phyloP scores from a whole-genome alignment of 2,329 filamentous ascomycete genomes.

The Phyllosticta capitalensis region DNA sequence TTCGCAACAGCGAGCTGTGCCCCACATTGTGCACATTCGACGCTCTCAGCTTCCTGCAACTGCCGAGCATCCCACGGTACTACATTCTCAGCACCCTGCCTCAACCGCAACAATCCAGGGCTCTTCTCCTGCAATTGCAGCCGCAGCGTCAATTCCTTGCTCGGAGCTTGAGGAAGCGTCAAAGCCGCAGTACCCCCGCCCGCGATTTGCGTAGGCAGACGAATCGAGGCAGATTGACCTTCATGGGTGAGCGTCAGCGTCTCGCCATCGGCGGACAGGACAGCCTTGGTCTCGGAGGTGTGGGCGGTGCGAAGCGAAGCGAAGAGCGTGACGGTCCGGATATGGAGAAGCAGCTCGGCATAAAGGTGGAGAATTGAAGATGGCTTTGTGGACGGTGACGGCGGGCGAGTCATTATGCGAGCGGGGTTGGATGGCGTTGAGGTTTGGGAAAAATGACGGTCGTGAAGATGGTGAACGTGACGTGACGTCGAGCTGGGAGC shows the following conservation, averaged over 20 bases:
- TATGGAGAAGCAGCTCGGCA: conserved; percentile 51
- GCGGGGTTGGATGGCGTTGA: neutral
- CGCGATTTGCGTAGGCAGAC: conserved; percentile 38
- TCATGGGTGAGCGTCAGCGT: conserved; percentile 38
- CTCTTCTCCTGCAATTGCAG: conserved; percentile 40
- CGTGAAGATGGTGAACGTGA: neutral
- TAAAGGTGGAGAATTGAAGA: conserved; percentile 37
- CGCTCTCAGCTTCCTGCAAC: conserved; percentile 18
- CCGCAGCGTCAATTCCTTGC: conserved; percentile 44
- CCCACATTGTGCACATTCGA: conserved; percentile 21
- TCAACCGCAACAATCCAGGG: conserved; percentile 12
- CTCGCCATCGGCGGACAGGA: conserved; percentile 35
- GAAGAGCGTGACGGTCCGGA: conserved; percentile 50
- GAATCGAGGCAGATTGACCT: conserved; percentile 34
- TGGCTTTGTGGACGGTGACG: neutral
- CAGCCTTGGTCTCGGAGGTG: conserved; percentile 34
- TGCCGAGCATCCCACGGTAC: conserved; percentile 36
- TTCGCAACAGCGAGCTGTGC: conserved; percentile 16
- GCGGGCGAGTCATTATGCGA: neutral
- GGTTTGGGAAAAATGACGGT: neutral
- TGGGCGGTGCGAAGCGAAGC: conserved; percentile 39
- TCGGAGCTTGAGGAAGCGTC: conserved; percentile 38
- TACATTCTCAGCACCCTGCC: conserved; percentile 25
- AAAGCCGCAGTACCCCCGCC: conserved; percentile 37
- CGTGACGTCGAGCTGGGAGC: neutral